Evolutionary conservation across 2,329 filamentous ascomycete genomes (phyloP).

Genomic region (Tolypocladium cylindrosporum): DNA sequence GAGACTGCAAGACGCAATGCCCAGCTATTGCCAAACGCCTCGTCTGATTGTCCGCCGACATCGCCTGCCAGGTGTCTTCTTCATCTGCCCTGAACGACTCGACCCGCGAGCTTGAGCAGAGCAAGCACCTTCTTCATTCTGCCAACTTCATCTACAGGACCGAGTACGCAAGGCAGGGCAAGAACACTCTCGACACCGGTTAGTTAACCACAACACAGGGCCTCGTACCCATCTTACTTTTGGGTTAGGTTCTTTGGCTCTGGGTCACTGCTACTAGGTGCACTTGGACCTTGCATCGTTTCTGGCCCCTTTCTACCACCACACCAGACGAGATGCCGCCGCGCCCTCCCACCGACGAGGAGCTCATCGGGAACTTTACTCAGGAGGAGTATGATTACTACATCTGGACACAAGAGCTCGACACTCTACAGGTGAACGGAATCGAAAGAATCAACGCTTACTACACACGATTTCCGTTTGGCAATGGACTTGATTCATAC

Average conservation of each 20-base stretch:
- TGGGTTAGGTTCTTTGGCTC: no score
- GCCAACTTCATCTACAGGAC: neutral
- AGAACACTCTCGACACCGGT: neutral
- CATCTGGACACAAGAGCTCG: neutral
- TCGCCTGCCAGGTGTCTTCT: no score
- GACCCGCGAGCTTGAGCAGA: neutral
- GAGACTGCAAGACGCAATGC: no score
- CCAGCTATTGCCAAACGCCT: no score
- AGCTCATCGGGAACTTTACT: neutral
- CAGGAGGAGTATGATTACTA: neutral
- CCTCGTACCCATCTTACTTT: neutral
- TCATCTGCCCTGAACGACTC: no score
- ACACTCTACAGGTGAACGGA: neutral
- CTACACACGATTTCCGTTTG: neutral
- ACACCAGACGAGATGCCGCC: neutral
- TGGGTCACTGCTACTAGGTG: neutral
- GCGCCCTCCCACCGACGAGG: neutral
- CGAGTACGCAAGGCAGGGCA: neutral
- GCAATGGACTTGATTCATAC: neutral
- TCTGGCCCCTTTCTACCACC: neutral
- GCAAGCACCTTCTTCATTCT: neutral
- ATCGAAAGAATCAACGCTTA: neutral
- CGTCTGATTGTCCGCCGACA: no score
- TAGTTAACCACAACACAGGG: neutral
- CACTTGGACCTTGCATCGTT: neutral